Evolutionary conservation across 495 filamentous ascomycete genomes (phyloP), one percentile per base, ranked within the genome.

Genomic region (Amphirosellinia nigrospora): DNA sequence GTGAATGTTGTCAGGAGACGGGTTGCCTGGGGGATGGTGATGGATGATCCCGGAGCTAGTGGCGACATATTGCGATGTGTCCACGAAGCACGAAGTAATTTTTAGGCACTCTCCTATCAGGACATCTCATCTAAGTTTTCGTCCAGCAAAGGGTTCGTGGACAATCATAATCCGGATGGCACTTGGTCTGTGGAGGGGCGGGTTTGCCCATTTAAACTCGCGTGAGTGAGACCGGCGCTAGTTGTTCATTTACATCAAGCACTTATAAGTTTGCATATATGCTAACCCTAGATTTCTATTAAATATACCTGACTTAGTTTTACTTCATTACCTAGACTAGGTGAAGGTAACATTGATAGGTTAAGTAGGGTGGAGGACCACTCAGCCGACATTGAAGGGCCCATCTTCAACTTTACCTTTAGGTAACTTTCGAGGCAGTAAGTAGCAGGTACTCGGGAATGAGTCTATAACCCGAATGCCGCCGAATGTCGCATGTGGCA

Each of bases 1-100:
- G 85, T 82, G 79, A 94, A 91, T 38, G 88, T 85, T 41, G 80
- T 77, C 30, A 91, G 81, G 70, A 91, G 84, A 59, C 79, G 74
- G 72, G 82, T 72, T 30, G 80, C 74, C 50, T 80, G 74, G 64
- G 72, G 77, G 21, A 75, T 55, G 55, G 75, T 73, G 62, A 81
- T 38, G 63, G 72, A 75, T 66, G 32, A 28, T 56, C 3, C 55
- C 62, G 71, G 7, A 21, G 32, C 23, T 48, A 41, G n/a, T 43
- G 64, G 8, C 16, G 55, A 43, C 39, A 45, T 63, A 16, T 39
- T 65, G 63, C 50, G 50, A 39, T 66, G 59, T 56, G 26, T 15
- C 53, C 28, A n/a, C n/a, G n/a, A n/a, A n/a, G n/a, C 26, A 30
- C 9, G 41, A 66, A 60, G 32, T 65, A 64, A 65, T 21, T 50